phyloP scores from a whole-genome alignment of 108 stramenopile genomes.

The Nannochloropsis oceanica region DNA sequence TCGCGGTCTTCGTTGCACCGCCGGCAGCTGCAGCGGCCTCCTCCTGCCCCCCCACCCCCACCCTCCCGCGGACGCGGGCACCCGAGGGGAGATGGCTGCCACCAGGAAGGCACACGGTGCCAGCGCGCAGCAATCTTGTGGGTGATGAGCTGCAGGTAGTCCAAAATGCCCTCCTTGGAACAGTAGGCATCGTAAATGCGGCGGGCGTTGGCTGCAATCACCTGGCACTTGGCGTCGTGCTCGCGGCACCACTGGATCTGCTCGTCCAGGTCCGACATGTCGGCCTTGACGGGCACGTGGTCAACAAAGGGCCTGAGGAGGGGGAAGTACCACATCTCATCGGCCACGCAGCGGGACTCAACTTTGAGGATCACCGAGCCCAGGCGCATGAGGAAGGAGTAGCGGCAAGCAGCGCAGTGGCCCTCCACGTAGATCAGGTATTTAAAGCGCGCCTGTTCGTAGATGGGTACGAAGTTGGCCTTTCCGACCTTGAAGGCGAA shows the following conservation, averaged over 20 bases:
- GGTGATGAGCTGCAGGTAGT: constrained; percentile 80
- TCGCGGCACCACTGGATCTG: constrained; percentile 88
- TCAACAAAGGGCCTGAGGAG: constrained; percentile 81
- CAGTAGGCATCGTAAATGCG: constrained; percentile 32
- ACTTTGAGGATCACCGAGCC: constrained; percentile 96
- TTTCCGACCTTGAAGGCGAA: constrained; percentile 75
- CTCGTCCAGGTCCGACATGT: constrained; percentile 88
- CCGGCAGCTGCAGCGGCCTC: neutral
- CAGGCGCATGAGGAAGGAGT: constrained; percentile 98
- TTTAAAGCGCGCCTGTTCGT: constrained; percentile 59
- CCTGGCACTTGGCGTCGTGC: constrained; percentile 80
- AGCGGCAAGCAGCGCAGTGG: constrained; percentile 98
- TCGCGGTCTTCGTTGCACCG: neutral
- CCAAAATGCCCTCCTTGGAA: constrained; percentile 56
- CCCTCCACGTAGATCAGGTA: constrained; percentile 97
- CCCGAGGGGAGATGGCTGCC: neutral
- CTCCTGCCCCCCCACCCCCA: neutral
- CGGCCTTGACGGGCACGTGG: constrained; percentile 88
- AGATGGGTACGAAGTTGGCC: constrained; percentile 92
- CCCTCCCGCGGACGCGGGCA: neutral
- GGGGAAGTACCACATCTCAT: constrained; percentile 98
- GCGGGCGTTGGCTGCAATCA: constrained; percentile 44
- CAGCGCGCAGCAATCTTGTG: constrained; percentile 45
- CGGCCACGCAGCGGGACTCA: constrained; percentile 50
- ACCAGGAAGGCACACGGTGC: neutral